phyloP scores from a whole-genome alignment of 106 monocot genomes.

The Dendrobium chrysotoxum region DNA sequence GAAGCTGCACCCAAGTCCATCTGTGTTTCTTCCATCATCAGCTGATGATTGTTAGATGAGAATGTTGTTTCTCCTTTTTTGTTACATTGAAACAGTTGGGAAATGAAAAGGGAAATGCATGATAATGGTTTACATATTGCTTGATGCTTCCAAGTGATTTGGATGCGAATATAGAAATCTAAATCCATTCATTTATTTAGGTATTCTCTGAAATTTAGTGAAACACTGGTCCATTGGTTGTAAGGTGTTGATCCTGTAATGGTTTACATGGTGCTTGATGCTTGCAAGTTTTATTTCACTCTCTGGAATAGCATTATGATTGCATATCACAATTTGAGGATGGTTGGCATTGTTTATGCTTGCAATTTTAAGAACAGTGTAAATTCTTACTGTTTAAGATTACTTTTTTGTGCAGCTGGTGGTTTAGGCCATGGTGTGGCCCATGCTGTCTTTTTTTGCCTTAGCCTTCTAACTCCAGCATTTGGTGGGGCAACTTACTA shows the following conservation, averaged over 20 bases:
- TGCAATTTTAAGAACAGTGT: neutral
- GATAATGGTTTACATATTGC: neutral
- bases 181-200: no score
- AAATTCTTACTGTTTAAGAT: slow-evolving; percentile 6
- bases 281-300: neutral
- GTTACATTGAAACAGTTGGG: neutral
- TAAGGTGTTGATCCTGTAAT: neutral
- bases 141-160: no score
- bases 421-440: slow-evolving; percentile 96
- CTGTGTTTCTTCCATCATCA: no score
- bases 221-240: neutral
- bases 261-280: neutral
- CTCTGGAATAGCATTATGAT: neutral
- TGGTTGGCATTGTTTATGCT: neutral
- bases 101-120: neutral
- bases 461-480: slow-evolving; percentile 93
- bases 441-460: slow-evolving; percentile 95
- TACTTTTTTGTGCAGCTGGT: slow-evolving; percentile 64
- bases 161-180: no score
- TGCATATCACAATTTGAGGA: neutral
- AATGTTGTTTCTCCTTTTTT: neutral
- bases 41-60: neutral
- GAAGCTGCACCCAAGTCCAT: no score
- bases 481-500: slow-evolving; percentile 94
- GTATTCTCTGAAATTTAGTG: neutral